A percentile compares a stretch with the other conserved stretches of the same genome.
These are phyloP conservation scores for Choricystis sp. DNA, from an alignment of 139 green algal genomes.

Conservation along the genomic window DNA sequence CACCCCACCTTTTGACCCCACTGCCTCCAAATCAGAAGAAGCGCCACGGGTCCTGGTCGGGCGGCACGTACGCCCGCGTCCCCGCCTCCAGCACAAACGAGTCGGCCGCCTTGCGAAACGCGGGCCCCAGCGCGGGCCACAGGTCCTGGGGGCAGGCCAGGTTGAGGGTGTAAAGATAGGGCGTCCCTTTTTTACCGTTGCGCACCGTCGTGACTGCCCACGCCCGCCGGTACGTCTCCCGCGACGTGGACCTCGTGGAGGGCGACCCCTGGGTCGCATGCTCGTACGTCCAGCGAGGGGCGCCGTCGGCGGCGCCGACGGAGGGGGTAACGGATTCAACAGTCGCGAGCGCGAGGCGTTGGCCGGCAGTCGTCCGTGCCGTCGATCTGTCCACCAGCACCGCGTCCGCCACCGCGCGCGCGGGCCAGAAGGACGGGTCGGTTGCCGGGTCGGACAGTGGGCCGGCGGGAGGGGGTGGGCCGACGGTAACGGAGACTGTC, in stretches of 20 bases:
- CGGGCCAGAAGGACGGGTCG: conserved; percentile 29
- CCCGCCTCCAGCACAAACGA: conserved; percentile 26
- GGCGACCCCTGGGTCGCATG: conserved; percentile 61
- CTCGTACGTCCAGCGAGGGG: conserved; percentile 61
- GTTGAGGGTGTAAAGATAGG: conserved; percentile 74
- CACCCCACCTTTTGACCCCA: not conserved
- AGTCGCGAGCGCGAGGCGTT: conserved; percentile 53
- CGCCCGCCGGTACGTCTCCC: conserved; percentile 59
- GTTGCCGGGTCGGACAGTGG: conserved; percentile 24
- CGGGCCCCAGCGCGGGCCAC: conserved; percentile 15
- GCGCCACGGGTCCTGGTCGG: conserved; percentile 56
- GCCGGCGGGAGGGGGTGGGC: conserved; percentile 18
- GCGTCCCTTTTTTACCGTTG: conserved; percentile 25
- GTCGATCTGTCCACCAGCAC: conserved; percentile 74
- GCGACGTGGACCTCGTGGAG: conserved; percentile 18
- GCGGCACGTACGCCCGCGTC: conserved; percentile 36
- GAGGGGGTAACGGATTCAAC: conserved; percentile 37
- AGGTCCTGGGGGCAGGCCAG: conserved; percentile 43
- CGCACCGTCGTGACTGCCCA: conserved; percentile 42
- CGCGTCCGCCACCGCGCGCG: conserved; percentile 50
- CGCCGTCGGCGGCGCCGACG: conserved; percentile 20
- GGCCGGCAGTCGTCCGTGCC: conserved; percentile 43
- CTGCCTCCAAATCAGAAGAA: conserved; percentile 35
- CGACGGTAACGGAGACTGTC: conserved; percentile 25
- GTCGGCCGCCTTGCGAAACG: conserved; percentile 14